Evolutionary conservation across 164 flowering plant species (phyloP), one percentile per base, ranked within the genome.

Genomic region (Berberis vulgaris): DNA sequence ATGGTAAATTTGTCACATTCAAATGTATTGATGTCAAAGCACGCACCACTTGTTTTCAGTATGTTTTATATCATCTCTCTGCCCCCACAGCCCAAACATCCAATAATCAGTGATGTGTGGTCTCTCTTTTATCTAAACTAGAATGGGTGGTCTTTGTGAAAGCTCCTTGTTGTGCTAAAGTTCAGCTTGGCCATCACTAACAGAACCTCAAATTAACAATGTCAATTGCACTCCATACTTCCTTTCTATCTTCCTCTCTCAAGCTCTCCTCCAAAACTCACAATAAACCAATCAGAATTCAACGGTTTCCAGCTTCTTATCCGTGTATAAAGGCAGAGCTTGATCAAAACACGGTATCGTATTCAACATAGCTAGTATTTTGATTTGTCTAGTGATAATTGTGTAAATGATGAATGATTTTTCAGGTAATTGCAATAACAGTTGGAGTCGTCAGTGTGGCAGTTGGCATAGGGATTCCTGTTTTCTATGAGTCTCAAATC

Each of bases 371-470:
- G 1, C 49, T 10, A 6, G 4, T 52, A 6, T 43, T 13, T 54
- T 4, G 7, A 12, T 49, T 43, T 41, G 45, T 46, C 40, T 41
- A 7, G 6, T 39, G 3, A 39, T 44, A 3, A 6, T 38, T 39
- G 3, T 44, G 50, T 54, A 10, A 8, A 42, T 7, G 41, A 40
- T n/a, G 41, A 7, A 56, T 2, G 1, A 38, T 1, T 12, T 64
- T 2, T 63, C 84, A 94, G 99, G 43, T 91, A 45, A 80, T 91
- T 40, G 97, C 95, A 6, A 77, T 94, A 6, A 62, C 97, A 40
- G 99, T 94, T 43, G 99, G 99, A 45, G 68, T 91, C 3, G 89
- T 72, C 39, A 94, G 99, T 59, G 83, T 94, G 50, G 99, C 90
- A 0, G 73, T 87, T 71, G 99, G 99, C 40, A 85, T 94, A 41